Percentiles rank a stretch among this genome's conserved stretches.
Evolutionary conservation across 176 grass and related monocot genomes (phyloP).

Genomic region (Rhynchospora breviuscula): DNA sequence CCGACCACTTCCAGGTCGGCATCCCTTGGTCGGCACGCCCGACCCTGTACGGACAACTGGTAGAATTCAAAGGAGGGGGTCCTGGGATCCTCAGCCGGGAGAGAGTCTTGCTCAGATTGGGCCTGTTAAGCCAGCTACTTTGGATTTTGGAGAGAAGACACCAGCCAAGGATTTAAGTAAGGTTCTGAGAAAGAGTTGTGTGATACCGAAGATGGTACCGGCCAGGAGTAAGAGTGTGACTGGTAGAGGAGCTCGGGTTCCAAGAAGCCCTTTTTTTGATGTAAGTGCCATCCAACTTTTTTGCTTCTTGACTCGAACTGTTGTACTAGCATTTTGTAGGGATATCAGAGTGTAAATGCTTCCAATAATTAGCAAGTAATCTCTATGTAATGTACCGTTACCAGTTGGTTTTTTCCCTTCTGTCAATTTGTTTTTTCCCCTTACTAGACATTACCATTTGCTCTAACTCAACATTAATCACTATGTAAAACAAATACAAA

Average conservation of each 20-base stretch:
- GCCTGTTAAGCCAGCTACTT: constrained; percentile 45
- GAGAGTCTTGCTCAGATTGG: constrained; percentile 4
- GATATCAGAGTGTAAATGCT: not conserved
- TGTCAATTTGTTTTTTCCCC: not conserved
- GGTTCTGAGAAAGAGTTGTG: constrained; percentile 1
- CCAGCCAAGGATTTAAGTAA: constrained; percentile 45
- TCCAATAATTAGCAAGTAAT: not conserved
- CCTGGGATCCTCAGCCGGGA: constrained; percentile 45
- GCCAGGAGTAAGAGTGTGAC: constrained; percentile 49
- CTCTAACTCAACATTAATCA: not conserved
- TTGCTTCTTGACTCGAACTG: not conserved
- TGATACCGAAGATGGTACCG: not conserved
- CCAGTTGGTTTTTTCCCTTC: not conserved
- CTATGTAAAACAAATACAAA: not conserved
- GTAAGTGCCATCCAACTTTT: constrained; percentile 28
- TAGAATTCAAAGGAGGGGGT: constrained; percentile 44
- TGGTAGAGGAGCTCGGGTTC: constrained; percentile 44
- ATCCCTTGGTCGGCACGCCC: constrained; percentile 67
- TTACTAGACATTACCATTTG: not conserved
- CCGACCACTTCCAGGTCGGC: constrained; percentile 48
- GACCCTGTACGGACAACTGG: constrained; percentile 33
- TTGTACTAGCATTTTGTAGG: not conserved
- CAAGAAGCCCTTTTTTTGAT: constrained; percentile 49
- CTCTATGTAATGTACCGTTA: not conserved
- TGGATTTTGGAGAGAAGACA: constrained; percentile 68